phyloP scores from a whole-genome alignment of 2,329 filamentous ascomycete genomes.

The Arthrobotrys conoides region DNA sequence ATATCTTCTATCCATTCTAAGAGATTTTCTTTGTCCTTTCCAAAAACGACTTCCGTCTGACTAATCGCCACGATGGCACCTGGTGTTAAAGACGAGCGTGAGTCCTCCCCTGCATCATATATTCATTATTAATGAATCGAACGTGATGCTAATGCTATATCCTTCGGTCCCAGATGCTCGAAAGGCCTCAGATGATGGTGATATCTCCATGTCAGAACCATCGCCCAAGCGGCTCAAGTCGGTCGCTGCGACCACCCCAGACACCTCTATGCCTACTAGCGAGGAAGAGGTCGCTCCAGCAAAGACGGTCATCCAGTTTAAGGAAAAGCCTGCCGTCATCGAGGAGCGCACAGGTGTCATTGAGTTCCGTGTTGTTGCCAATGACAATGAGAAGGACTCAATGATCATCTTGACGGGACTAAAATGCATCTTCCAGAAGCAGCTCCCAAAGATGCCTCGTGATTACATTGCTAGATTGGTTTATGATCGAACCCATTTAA shows the following conservation, averaged over 20 bases:
- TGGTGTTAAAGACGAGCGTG: conserved; percentile 57
- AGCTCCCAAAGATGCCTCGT: conserved; percentile 98
- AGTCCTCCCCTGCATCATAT: background rate
- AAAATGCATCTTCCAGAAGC: conserved; percentile 98
- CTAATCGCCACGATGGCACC: conserved; percentile 41
- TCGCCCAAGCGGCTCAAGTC: conserved; percentile 59
- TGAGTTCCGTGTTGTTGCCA: conserved; percentile 97
- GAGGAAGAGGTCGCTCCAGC: conserved; percentile 50
- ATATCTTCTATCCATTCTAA: background rate
- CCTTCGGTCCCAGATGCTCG: conserved; percentile 31
- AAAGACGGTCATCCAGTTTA: conserved; percentile 59
- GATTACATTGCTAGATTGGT: conserved; percentile 98
- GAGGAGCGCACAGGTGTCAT: conserved; percentile 96
- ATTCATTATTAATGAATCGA: background rate
- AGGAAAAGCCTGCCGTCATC: conserved; percentile 80
- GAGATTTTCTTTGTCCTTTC: background rate
- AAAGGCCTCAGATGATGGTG: conserved; percentile 54
- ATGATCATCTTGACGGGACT: conserved; percentile 94
- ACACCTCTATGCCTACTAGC: conserved; percentile 34
- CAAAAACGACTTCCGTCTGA: background rate
- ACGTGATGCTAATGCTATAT: conserved; percentile 9
- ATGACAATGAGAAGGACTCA: conserved; percentile 88
- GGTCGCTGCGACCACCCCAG: conserved; percentile 48
- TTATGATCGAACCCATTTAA: conserved; percentile 95
- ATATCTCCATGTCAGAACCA: conserved; percentile 58